Evolutionary conservation across 805 yeast genomes (phyloP), one percentile per base, ranked within the genome.

Genomic region (baker's yeast (Saccharomyces cerevisiae)): DNA sequence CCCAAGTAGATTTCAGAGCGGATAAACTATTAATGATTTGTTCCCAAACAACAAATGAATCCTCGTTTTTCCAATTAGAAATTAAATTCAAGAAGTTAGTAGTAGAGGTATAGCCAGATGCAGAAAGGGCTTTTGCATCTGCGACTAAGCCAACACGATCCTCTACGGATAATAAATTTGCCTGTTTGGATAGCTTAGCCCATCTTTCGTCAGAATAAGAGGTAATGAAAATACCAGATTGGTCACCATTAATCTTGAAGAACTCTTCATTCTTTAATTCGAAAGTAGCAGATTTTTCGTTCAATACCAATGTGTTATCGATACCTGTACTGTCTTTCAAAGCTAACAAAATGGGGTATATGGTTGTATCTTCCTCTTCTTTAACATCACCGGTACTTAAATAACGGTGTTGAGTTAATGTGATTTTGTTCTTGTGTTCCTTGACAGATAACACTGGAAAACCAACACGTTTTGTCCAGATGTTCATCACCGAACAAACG

Each of bases 121-220:
- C 71, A 4, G 91, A 81, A 58, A 85, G 75, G 10, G 89, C 79
- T 53, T 79, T 81, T 21, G 88, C 87, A 71, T 87, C 95, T n/a
- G 90, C 86, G 50, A 86, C 85, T 60, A 85, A 76, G 46, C 90
- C 91, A 54, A 84, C 82, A 70, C 89, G 81, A 70, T 87, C 94
- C 66, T 84, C 87, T 50, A 83, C 85, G n/a, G 88, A 76, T 61
- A 87, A 76, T 61, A 77, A 72, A 43, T 82, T 81, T 13, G 75
- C 74, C 46, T 76, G 77, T 56, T 78, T 66, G 54, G 89, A 89
- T 61, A 87, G 76, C 66, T 82, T 82, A 52, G 74, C 71, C 83
- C 90, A 83, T 67, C 90, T 82, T 46, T 79, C 82, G 43, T 81
- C 76, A 14, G 85, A 70, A 69, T 87, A 87, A 48, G 82, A 80